Evolutionary conservation across 192 early-diverging fungal species (phyloP), one percentile per base, ranked within the genome.

Genomic region (Backusella westeae): DNA sequence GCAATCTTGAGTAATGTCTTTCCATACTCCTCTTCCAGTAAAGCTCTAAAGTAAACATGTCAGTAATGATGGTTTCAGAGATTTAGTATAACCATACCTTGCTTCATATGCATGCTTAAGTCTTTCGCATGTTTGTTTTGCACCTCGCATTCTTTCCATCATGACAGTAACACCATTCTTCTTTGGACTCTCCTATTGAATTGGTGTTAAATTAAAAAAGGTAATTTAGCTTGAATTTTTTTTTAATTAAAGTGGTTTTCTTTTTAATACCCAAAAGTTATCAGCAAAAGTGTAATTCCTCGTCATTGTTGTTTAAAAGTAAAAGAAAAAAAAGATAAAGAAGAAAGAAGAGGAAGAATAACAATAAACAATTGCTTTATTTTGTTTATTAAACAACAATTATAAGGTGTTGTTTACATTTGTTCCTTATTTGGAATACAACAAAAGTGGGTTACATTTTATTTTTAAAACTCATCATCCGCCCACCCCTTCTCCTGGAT

Each of bases 121-220:
- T 38, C 39, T 42, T 46, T 75, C 74, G 21, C 65, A 75, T 5
- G 74, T 67, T 21, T 75, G 65, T 65, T 75, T 75, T 32, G 74
- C 74, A 49, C 63, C 74, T 32, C 65, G n/a, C 74, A 75, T 75
- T 32, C 74, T 38, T 34, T 75, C 63, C 38, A 44, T 49, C 35
- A 75, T 35, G 26, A 67, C 41, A 46, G 63, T 67, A 67, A 65
- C 42, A 34, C 74, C 74, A 67, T 75, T 75, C 32, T 46, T 75
- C 23, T 67, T 34, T 14, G 39, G 32, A 46, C 63, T 67, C 67
- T 75, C 74, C 74, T 75, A 75, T 46, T 46, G 21, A 34, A 53
- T 34, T 10, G 32, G 46, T n/a, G 21, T 26, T 34, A 23, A 14
- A 29, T 32, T 23, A 46, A 72, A 32, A 52, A 17, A 34, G 32